These are phyloP conservation scores for Populus nigra DNA, from an alignment of 345 rosid species.

Conservation along the genomic window DNA sequence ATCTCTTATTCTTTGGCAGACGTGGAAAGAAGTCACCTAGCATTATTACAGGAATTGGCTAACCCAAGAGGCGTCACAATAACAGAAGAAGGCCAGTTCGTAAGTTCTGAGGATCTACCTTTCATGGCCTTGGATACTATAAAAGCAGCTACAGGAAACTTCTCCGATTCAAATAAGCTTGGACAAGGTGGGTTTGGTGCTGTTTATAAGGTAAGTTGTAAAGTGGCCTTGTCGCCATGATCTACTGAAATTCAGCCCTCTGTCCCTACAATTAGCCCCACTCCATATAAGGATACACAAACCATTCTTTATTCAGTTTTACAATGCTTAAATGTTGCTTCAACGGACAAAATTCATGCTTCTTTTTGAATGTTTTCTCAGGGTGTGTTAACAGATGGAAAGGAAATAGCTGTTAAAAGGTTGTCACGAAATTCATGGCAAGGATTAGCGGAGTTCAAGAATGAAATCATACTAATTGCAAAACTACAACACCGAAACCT, in stretches of 20 bases:
- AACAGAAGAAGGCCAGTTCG: conserved; percentile 22
- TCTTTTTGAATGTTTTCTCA: not conserved
- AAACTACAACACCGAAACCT: conserved; percentile 21
- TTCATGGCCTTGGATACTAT: conserved; percentile 1
- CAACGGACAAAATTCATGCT: not conserved
- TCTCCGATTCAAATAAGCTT: conserved; percentile 18
- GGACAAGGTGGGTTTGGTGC: conserved; percentile 20
- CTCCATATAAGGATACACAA: not conserved
- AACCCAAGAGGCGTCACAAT: conserved; percentile 20
- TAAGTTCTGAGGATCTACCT: conserved; percentile 25
- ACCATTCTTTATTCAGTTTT: not conserved
- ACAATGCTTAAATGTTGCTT: not conserved
- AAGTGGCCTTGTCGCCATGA: not conserved
- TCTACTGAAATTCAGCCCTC: not conserved
- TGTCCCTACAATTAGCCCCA: not conserved
- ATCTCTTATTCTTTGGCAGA: conserved; percentile 10
- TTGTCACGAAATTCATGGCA: conserved; percentile 16
- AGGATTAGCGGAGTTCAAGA: conserved; percentile 20
- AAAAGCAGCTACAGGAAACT: conserved; percentile 9
- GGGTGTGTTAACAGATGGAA: conserved; percentile 17
- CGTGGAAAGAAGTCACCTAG: conserved; percentile 19
- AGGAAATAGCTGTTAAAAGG: conserved; percentile 20
- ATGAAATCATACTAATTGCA: conserved; percentile 17
- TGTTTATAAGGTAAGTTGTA: conserved; percentile 2
- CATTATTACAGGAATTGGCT: conserved; percentile 22